These are phyloP conservation scores for Aspergillus coremiiformis DNA, from an alignment of 495 filamentous ascomycete species.

Conservation along the genomic window DNA sequence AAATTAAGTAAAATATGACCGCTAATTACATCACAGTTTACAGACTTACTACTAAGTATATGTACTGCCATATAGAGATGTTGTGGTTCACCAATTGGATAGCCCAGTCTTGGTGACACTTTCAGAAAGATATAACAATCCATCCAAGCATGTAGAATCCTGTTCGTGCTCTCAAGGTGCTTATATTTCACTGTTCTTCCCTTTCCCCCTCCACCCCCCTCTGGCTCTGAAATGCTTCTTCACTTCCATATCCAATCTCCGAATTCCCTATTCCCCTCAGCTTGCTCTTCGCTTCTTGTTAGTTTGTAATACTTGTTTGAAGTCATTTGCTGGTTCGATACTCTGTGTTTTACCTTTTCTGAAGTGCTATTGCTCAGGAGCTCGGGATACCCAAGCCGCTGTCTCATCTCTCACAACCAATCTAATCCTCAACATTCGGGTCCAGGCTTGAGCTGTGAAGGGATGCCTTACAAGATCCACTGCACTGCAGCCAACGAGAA, in stretches of 20 bases:
- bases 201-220: neutral
- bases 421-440: neutral
- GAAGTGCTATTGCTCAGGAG: neutral
- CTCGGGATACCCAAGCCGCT: neutral
- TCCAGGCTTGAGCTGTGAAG: neutral
- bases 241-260: neutral
- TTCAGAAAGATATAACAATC: neutral
- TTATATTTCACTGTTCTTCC: neutral
- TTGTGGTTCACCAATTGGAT: neutral
- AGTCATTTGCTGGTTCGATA: neutral
- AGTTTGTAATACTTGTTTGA: neutral
- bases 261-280: neutral
- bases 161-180: neutral
- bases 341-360: neutral
- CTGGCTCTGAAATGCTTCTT: too few relatives aligned
- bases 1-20: too few relatives aligned
- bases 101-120: neutral
- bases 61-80: neutral
- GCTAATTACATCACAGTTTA: too few relatives aligned
- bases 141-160: neutral
- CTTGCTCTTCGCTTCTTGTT: neutral
- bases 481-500: neutral
- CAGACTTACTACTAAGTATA: too few relatives aligned
- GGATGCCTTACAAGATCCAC: conserved; percentile 10
- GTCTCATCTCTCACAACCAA: neutral